Percentiles rank a stretch among this genome's conserved stretches.
Evolutionary conservation across 2,329 filamentous ascomycete genomes (phyloP).

Genomic region (Colletotrichum sp.): DNA sequence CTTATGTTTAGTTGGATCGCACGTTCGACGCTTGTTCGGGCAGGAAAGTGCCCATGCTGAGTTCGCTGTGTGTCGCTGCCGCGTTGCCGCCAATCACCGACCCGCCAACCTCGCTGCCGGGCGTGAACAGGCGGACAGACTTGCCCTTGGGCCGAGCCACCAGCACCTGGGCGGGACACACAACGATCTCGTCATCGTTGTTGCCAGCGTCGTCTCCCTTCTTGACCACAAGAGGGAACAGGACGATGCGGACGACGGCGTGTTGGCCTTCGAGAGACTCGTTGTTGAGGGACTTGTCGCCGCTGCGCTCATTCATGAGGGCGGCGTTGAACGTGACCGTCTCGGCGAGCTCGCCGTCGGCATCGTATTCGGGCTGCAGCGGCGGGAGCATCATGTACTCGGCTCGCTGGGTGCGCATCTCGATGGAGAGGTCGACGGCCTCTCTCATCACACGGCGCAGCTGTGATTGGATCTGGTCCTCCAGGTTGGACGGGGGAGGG

Average conservation of each 20-base stretch:
- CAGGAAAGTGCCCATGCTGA: slow-evolving; percentile 35
- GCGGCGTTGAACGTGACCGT: slow-evolving; percentile 92
- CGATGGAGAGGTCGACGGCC: slow-evolving; percentile 88
- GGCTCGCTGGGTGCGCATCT: slow-evolving; percentile 96
- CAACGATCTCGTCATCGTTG: slow-evolving; percentile 93
- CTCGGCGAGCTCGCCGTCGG: slow-evolving; percentile 85
- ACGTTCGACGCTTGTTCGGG: slow-evolving; percentile 29
- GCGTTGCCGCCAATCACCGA: slow-evolving; percentile 41
- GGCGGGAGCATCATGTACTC: slow-evolving; percentile 99
- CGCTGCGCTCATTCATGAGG: slow-evolving; percentile 92
- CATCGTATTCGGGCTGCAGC: slow-evolving; percentile 92
- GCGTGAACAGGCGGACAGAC: slow-evolving; percentile 43
- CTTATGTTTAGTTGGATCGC: neutral
- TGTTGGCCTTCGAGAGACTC: slow-evolving; percentile 79
- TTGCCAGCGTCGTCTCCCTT: slow-evolving; percentile 88
- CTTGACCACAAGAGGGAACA: slow-evolving; percentile 96
- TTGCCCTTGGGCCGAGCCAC: slow-evolving; percentile 62
- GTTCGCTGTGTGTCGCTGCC: slow-evolving; percentile 35
- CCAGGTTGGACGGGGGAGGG: slow-evolving; percentile 82
- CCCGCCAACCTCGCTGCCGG: slow-evolving; percentile 58
- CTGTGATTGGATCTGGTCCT: slow-evolving; percentile 81
- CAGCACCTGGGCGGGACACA: slow-evolving; percentile 93
- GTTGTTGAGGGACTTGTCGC: slow-evolving; percentile 65
- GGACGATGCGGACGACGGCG: slow-evolving; percentile 85
- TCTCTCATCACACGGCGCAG: slow-evolving; percentile 86